Base-by-base conservation (phyloP, 73 alveolate genomes). In the Blepharisma stoltei region DNA sequence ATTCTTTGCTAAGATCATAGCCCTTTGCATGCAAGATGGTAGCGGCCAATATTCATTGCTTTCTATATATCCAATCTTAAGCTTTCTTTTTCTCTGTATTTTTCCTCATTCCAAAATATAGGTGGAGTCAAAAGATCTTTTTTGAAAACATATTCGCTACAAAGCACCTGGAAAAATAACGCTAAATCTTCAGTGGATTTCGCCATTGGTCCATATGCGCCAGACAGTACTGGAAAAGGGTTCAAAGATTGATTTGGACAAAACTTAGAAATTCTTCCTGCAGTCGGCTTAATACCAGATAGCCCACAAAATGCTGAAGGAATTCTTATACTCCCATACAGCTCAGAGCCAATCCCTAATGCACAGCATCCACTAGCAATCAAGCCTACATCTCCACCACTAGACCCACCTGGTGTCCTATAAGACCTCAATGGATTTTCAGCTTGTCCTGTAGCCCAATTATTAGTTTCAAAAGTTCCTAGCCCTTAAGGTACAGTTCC, bases 301-400 rank as follows among this genome's bases (percentile, higher is more conserved):
- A 80, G 67, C 32, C 97, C 97, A 68, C 67, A 70, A 67, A 67
- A 82, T 8, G 47, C 7, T 0, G 93, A 85, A 23, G 97, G 97
- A 50, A 86, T 52, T 18, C 97, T 75, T 6, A 83, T 18, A 45
- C 89, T 71, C 4, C 94, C 94, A 1, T 87, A 94, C 4, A 86
- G 52, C 65, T 90, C 97, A 6, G 93, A 45, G 2, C 94, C 97
- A 8, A 90, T 54, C 6, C 88, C 94, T 38, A 87, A 71, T 7
- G 91, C 85, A 23, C 86, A 75, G 54, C 95, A 78, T 54, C 81
- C 48, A 9, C 91, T 65, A 75, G 89, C 91, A 4, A 90, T 80
- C n/a, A 90, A 76, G 23, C 84, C 94, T 9, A 89, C 93, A 21
- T 90, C 97, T 44, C 97, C 97, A 7, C 97, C 97, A 6, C 91